phyloP scores from a whole-genome alignment of 2,329 filamentous ascomycete species.

The Aspergillus bombycis region DNA sequence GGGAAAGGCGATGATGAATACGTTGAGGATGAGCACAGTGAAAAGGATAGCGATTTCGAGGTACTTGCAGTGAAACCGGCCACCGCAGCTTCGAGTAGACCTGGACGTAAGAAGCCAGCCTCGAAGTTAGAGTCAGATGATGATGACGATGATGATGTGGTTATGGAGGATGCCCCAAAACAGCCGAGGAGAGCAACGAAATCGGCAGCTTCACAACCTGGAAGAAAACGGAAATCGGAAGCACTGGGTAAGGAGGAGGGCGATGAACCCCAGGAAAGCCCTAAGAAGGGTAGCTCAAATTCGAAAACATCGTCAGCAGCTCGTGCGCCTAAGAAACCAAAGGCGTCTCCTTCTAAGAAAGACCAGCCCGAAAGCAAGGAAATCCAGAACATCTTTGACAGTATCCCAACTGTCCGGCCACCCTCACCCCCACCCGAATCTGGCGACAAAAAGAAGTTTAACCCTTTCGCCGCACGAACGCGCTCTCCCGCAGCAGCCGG shows the following conservation, averaged over 20 bases:
- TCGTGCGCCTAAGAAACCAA: slow-evolving; percentile 49
- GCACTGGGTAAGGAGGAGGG: slow-evolving; percentile 54
- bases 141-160: slow-evolving; percentile 55
- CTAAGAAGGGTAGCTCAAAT: slow-evolving; percentile 56
- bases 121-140: slow-evolving; percentile 39
- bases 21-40: slow-evolving; percentile 60
- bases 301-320: slow-evolving; percentile 39
- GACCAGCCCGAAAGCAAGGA: slow-evolving; percentile 68
- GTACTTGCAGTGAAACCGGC: slow-evolving; percentile 66
- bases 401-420: slow-evolving; percentile 78
- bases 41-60: slow-evolving; percentile 64
- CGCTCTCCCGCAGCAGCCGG: slow-evolving; percentile 67
- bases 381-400: slow-evolving; percentile 83
- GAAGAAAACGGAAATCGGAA: slow-evolving; percentile 62
- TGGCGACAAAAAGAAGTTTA: slow-evolving; percentile 71
- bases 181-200: slow-evolving; percentile 52
- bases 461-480: slow-evolving; percentile 66
- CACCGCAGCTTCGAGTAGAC: slow-evolving; percentile 52
- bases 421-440: slow-evolving; percentile 80
- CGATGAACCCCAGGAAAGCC: slow-evolving; percentile 61
- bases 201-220: slow-evolving; percentile 39
- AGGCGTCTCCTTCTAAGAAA: slow-evolving; percentile 66
- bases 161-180: slow-evolving; percentile 56
- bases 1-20: slow-evolving; percentile 69
- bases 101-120: slow-evolving; percentile 39